phyloP scores from a whole-genome alignment of 1,139 yeast genomes.

The Geotrichum fermentans region DNA sequence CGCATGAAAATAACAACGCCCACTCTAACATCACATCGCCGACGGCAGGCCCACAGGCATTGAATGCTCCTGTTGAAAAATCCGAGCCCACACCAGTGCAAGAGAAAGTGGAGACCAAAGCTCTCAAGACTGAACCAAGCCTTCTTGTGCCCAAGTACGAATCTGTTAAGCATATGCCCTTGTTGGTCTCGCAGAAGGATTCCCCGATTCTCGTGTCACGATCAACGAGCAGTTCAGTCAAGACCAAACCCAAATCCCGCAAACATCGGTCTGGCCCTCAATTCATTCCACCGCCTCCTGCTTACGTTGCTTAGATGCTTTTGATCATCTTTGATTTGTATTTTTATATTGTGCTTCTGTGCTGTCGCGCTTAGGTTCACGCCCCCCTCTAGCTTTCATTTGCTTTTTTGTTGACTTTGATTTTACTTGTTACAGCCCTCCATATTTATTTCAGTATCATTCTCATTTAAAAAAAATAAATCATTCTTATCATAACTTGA shows the following conservation, averaged over 20 bases:
- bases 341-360: background rate
- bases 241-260: background rate
- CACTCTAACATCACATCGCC: too few species aligned
- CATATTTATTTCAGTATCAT: too few species aligned
- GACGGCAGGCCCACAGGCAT: conserved; percentile 8
- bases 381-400: background rate
- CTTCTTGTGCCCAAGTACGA: too few species aligned
- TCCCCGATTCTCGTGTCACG: background rate
- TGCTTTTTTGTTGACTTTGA: background rate
- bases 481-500: too few species aligned
- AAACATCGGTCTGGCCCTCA: background rate
- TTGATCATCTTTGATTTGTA: background rate
- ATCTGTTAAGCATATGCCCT: too few species aligned
- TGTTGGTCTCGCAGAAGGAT: background rate
- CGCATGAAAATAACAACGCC: too few species aligned
- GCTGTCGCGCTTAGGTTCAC: background rate
- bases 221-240: background rate
- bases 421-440: conserved; percentile 4
- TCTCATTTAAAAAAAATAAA: too few species aligned
- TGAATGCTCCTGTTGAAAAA: conserved; percentile 3
- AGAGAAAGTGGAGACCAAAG: background rate
- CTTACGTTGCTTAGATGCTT: conserved; percentile 21
- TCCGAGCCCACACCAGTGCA: background rate
- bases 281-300: conserved; percentile 21
- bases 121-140: background rate